These are phyloP conservation scores for Populus hybrid DNA, from an alignment of 441 rosid genomes.

Conservation along the genomic window DNA sequence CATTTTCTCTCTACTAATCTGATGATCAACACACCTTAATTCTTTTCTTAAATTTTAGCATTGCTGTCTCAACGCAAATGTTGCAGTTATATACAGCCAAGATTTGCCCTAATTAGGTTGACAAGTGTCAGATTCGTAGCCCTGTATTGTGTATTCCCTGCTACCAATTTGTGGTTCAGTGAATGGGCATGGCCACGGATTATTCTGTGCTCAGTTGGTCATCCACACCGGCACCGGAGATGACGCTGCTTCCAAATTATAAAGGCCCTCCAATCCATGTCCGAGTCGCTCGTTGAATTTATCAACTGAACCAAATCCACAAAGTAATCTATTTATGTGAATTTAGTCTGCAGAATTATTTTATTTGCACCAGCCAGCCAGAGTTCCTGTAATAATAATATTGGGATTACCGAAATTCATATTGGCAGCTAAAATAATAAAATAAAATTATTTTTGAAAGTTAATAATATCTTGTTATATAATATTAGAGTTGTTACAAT, in stretches of 20 bases:
- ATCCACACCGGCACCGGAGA: neutral
- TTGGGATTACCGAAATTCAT: neutral
- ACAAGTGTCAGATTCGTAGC: neutral
- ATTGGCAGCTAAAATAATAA: no score
- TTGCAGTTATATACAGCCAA: neutral
- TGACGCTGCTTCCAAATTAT: neutral
- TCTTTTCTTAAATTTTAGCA: neutral
- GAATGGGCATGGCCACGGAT: neutral
- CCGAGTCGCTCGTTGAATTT: neutral
- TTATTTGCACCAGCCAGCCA: no score
- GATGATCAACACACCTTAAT: neutral
- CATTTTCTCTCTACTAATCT: conserved; percentile 22
- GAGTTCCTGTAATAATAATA: no score
- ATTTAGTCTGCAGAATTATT: no score
- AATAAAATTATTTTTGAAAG: no score
- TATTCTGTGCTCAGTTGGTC: neutral
- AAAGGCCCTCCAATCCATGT: neutral
- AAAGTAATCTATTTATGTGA: no score
- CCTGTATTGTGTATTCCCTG: no score
- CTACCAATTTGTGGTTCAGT: no score
- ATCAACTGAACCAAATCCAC: neutral
- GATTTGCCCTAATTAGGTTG: neutral
- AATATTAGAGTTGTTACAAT: no score
- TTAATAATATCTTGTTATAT: no score
- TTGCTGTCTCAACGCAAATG: neutral